These are phyloP conservation scores for Arthroderma sp. DNA, from an alignment of 2,329 filamentous ascomycete species.

Conservation along the genomic window DNA sequence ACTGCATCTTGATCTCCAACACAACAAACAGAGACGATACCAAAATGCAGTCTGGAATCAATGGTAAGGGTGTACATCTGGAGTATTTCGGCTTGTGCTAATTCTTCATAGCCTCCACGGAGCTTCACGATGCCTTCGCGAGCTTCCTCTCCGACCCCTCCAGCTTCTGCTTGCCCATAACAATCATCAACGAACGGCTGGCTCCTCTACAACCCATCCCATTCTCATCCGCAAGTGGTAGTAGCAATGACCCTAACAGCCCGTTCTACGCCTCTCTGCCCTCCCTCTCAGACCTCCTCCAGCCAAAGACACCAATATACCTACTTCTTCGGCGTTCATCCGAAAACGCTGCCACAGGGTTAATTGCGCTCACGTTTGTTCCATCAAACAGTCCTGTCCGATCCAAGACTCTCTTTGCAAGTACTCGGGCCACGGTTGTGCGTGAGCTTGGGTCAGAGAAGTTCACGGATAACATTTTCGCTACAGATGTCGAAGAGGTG, in stretches of 20 bases:
- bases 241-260: slow-evolving; percentile 19
- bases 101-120: slow-evolving; percentile 29
- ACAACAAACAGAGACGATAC: not conserved
- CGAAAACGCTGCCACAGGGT: slow-evolving; percentile 23
- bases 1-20: not conserved
- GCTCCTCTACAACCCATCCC: slow-evolving; percentile 30
- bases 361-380: slow-evolving; percentile 50
- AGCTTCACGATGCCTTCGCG: slow-evolving; percentile 37
- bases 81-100: slow-evolving; percentile 6
- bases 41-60: slow-evolving; percentile 40
- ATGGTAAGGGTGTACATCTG: slow-evolving; percentile 24
- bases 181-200: slow-evolving; percentile 35
- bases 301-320: slow-evolving; percentile 47
- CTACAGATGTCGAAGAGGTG: slow-evolving; percentile 47
- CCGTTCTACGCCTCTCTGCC: slow-evolving; percentile 42
- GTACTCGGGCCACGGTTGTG: slow-evolving; percentile 48
- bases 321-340: slow-evolving; percentile 44
- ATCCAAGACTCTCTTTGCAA: slow-evolving; percentile 54
- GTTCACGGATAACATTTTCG: slow-evolving; percentile 48
- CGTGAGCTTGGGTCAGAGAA: slow-evolving; percentile 51
- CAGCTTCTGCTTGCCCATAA: slow-evolving; percentile 37
- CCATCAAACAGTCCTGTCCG: slow-evolving; percentile 52
- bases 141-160: slow-evolving; percentile 31
- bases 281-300: slow-evolving; percentile 40
- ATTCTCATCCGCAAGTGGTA: slow-evolving; percentile 23